phyloP scores from a whole-genome alignment of 495 filamentous ascomycete species.

The Elasticomyces elasticus region DNA sequence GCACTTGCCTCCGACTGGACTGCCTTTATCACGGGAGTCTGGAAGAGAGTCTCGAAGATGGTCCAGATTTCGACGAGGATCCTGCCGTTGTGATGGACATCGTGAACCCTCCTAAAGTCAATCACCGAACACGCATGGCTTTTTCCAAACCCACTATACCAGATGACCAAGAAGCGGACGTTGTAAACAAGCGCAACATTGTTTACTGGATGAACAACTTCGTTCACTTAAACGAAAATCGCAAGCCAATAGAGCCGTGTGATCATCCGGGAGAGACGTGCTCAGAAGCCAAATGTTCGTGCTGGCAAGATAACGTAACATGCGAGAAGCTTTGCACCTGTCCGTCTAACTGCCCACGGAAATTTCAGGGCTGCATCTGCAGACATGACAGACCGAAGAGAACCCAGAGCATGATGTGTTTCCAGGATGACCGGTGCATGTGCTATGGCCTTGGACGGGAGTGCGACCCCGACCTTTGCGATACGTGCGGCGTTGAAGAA shows the following conservation, averaged over 20 bases:
- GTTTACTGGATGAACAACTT: constrained; percentile 11
- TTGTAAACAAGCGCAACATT: not conserved
- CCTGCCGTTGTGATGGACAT: constrained; percentile 7
- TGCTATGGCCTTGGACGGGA: constrained; percentile 55
- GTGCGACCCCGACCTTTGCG: constrained; percentile 61
- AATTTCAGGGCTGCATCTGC: constrained; percentile 59
- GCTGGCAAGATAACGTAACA: constrained; percentile 42
- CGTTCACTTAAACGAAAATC: constrained; percentile 16
- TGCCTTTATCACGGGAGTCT: constrained; percentile 30
- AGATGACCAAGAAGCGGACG: not conserved
- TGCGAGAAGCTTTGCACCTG: constrained; percentile 63
- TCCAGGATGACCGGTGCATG: constrained; percentile 42
- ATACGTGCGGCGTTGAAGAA: constrained; percentile 52
- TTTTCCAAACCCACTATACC: constrained; percentile 3
- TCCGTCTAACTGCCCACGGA: constrained; percentile 46
- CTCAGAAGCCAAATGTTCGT: constrained; percentile 41
- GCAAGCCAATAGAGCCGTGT: constrained; percentile 33
- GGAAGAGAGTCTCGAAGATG: constrained; percentile 18
- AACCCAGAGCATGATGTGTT: constrained; percentile 33
- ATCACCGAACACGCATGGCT: constrained; percentile 10
- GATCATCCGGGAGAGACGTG: constrained; percentile 31
- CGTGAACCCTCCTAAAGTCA: constrained; percentile 12
- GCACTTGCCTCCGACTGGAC: constrained; percentile 21
- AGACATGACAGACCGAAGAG: constrained; percentile 34
- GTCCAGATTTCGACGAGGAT: constrained; percentile 5